phyloP scores from a whole-genome alignment of 2,329 filamentous ascomycete species.

The Colletotrichum acutatum region DNA sequence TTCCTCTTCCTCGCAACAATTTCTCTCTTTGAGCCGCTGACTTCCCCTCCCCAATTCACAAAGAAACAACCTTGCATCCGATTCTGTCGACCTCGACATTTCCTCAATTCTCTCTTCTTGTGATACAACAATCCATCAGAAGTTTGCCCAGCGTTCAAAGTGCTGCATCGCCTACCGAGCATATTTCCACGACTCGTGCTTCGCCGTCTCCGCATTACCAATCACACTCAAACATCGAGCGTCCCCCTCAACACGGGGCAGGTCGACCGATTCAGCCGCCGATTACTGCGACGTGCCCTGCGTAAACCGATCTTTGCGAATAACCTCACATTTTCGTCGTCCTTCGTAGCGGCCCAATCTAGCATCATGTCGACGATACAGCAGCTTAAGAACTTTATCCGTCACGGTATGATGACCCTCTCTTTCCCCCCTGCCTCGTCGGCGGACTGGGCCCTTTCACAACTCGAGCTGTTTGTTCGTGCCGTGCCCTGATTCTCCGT shows the following conservation, averaged over 20 bases:
- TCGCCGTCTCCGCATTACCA: slow-evolving; percentile 26
- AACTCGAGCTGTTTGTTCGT: too few relatives aligned
- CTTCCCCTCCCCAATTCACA: slow-evolving; percentile 18
- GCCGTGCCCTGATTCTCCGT: too few relatives aligned
- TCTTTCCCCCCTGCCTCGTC: neutral
- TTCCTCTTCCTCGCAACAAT: slow-evolving; percentile 22
- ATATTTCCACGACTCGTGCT: slow-evolving; percentile 21
- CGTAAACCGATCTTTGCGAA: slow-evolving; percentile 1
- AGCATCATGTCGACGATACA: slow-evolving; percentile 79
- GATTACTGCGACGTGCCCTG: slow-evolving; percentile 1
- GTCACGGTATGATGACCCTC: slow-evolving; percentile 73
- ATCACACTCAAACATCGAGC: slow-evolving; percentile 13
- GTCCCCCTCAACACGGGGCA: slow-evolving; percentile 12
- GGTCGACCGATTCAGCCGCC: slow-evolving; percentile 20
- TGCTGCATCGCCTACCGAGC: neutral
- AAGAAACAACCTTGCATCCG: slow-evolving; percentile 21
- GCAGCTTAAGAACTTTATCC: slow-evolving; percentile 97
- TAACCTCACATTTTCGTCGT: slow-evolving; percentile 9
- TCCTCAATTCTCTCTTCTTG: neutral
- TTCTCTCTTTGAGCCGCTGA: slow-evolving; percentile 22
- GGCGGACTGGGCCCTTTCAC: neutral
- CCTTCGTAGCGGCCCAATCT: neutral
- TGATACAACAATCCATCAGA: neutral
- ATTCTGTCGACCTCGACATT: neutral
- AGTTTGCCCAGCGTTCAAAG: neutral